Evolutionary conservation across 1,284 basidiomycete genomes (phyloP), one percentile per base, ranked within the genome.

Genomic region (Lentinus polychrous): DNA sequence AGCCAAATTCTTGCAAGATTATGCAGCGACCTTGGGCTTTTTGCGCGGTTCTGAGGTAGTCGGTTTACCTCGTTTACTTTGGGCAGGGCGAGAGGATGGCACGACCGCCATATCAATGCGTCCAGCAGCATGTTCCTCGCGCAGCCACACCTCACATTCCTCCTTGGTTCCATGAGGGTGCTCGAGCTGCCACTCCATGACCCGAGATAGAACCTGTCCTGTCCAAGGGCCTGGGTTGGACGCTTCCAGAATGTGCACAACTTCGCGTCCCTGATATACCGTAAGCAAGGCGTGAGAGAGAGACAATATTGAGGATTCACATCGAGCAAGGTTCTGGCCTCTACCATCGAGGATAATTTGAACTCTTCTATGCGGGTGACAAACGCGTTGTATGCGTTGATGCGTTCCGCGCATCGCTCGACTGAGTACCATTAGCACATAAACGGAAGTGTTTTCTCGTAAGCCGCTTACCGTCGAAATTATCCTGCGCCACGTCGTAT

Each of bases 101-200:
- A 67, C 51, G 35, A 61, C 59, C 27, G 27, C 10, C 18, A 78
- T 53, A 12, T 45, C 53, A 42, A 70, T 65, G 31, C 67, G 68
- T 2, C 79, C 79, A 32, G 72, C 68, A 7, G 57, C 64, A 33
- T 72, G 69, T 57, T 83, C 77, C 18, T 66, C 66, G 50, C 68
- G 67, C 41, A 97, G 66, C 90, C 89, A 95, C 18, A 61, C 61
- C 24, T 73, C 63, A 60, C 89, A 91, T 7, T 83, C 78, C 3
- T 81, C 83, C 57, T 78, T 78, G 1, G 78, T 78, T 0, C 73
- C 75, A 1, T 71, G 59, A 0, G 92, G 89, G 61, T 92, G 69
- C 33, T 79, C 81, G 10, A 96, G 74, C 61, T 94, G 91, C 90
- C 91, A 95, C 52, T 82, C 78, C 18, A 90, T 63, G 36, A 95